Base-by-base conservation (phyloP, 2,329 filamentous ascomycete genomes). In the Hypoxylon sp. region DNA sequence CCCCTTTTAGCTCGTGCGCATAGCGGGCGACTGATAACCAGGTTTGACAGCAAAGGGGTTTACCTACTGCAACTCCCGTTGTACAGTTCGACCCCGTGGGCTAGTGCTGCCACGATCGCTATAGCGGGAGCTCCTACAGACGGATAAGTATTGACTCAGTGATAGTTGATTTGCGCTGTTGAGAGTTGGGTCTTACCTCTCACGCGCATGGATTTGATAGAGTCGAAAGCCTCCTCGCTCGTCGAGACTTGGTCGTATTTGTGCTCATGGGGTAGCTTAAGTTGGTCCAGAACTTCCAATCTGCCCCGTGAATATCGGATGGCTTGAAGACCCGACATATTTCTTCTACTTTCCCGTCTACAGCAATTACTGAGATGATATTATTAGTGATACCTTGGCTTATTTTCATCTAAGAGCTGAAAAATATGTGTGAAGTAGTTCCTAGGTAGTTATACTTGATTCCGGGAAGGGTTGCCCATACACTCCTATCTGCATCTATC, bases 71-170 rank as follows among this genome's bases (percentile, higher is more conserved):
- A 79, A 43, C 70, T 74, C 57, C 82, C 82, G 6, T 84, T 83
- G 47, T 86, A 79, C 7, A 98, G 77, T 74, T 98, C 94, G 7
- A 97, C 91, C 1, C 92, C 93, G 29, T 97, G 84, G 2, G 91
- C 88, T 27, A 99, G 83, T 17, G 90, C 91, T 18, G 95, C 95
- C n/a, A 99, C 95, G 64, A 99, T 98, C 40, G 95, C 95, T 73
- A 99, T 99, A 41, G 95, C 95, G 0, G 95, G 95, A 4, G 95
- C 95, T 35, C 91, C 89, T 80, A 55, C 33, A 42, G 17, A 17
- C 43, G 29, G 24, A 46, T 60, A 21, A 55, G 48, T 15, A 33
- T 38, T 31, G 17, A 17, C n/a, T 15, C n/a, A 24, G 9, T 21
- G 15, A 10, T 29, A 13, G 20, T 53, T 3, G 15, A 33, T 11